These are phyloP conservation scores for Tilletia indica DNA, from an alignment of 1,284 basidiomycete genomes.

Conservation along the genomic window DNA sequence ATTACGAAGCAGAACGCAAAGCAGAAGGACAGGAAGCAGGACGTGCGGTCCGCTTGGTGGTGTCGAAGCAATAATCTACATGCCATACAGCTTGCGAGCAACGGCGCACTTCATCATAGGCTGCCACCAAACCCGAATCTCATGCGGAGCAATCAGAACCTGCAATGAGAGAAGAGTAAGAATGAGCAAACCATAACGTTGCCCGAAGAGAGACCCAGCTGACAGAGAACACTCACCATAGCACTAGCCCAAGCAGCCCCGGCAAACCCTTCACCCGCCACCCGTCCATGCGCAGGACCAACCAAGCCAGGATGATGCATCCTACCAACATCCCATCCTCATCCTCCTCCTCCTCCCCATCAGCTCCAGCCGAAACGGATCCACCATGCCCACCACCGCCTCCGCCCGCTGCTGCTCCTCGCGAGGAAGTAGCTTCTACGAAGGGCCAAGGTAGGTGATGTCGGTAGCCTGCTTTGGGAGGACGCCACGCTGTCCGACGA, in stretches of 20 bases:
- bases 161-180: not conserved
- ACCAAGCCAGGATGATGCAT: constrained; percentile 31
- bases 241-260: constrained; percentile 34
- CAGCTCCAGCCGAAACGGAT: not conserved
- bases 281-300: constrained; percentile 33
- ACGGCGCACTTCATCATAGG: constrained; percentile 39
- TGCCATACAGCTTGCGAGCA: constrained; percentile 33
- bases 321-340: not conserved
- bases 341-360: not conserved
- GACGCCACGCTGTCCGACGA: constrained; percentile 31
- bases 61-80: constrained; percentile 19
- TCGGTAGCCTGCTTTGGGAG: constrained; percentile 27
- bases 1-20: no score
- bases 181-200: not conserved
- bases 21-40: no score
- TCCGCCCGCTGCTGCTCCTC: not conserved
- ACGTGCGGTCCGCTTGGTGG: no score
- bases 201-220: not conserved
- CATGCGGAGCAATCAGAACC: constrained; percentile 23
- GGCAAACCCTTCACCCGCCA: constrained; percentile 37
- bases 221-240: constrained; percentile 30
- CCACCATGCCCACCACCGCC: not conserved
- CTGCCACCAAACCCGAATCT: constrained; percentile 45
- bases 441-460: constrained; percentile 35
- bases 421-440: not conserved